These are phyloP conservation scores for Fusarium buharicum DNA, from an alignment of 2,329 filamentous ascomycete genomes.

Conservation along the genomic window DNA sequence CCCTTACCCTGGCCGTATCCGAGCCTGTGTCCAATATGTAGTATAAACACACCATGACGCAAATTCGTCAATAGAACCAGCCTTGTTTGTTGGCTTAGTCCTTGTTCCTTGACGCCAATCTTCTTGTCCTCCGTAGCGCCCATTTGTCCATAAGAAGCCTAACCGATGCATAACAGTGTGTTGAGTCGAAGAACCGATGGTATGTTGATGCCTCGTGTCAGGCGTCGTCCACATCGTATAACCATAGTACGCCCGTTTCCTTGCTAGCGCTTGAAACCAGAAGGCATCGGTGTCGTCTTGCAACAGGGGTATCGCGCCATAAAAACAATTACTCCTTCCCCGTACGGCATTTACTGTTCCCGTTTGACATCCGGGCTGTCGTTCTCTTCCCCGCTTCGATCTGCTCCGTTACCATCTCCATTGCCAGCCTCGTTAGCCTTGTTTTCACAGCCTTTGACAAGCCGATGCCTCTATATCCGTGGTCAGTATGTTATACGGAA, in stretches of 20 bases:
- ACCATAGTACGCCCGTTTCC: constrained; percentile 2
- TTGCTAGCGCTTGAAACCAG: constrained; percentile 2
- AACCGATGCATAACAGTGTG: constrained; percentile 22
- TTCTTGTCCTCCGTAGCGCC: constrained; percentile 29
- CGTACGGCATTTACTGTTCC: constrained; percentile 30
- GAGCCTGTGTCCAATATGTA: constrained; percentile 19
- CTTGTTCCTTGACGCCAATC: constrained; percentile 36
- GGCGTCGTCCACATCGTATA: constrained; percentile 1
- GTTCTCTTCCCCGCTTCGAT: constrained; percentile 43
- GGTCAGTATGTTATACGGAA: constrained; percentile 27
- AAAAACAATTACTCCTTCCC: constrained; percentile 12
- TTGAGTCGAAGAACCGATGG: constrained; percentile 9
- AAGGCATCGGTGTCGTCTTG: constrained; percentile 20
- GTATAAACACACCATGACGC: constrained; percentile 15
- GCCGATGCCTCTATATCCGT: constrained; percentile 63
- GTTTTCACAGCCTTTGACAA: constrained; percentile 71
- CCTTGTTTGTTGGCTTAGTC: constrained; percentile 5
- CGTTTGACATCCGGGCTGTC: constrained; percentile 39
- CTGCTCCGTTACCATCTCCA: constrained; percentile 37
- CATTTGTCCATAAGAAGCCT: constrained; percentile 29
- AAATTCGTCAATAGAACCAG: constrained; percentile 1
- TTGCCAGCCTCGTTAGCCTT: constrained; percentile 45
- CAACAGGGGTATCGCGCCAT: constrained; percentile 23
- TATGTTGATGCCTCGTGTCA: constrained; percentile 9
- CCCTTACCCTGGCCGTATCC: constrained; percentile 1